Percentiles rank a stretch among this genome's conserved stretches.
Conservation (phyloP, 441 rosid species). For the Raphanus hybrid region DNA sequence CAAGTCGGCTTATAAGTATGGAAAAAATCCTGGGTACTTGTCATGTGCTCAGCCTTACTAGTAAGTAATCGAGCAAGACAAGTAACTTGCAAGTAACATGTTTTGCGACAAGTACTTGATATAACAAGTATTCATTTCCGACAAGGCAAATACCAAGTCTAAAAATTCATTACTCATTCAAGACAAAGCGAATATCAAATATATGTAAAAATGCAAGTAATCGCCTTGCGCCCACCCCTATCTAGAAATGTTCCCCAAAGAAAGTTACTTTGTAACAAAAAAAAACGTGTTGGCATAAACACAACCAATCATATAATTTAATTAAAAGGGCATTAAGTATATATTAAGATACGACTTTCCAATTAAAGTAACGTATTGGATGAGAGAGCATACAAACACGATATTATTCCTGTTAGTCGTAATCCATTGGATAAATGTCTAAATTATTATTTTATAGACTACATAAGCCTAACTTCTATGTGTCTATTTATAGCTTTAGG, state of each 20-base stretch:
- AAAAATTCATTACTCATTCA: too few relatives aligned
- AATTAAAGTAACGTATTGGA: constrained; percentile 31
- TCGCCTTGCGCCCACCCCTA: too few relatives aligned
- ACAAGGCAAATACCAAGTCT: too few relatives aligned
- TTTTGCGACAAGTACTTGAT: too few relatives aligned
- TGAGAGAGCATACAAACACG: constrained; percentile 17
- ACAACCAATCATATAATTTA: constrained; percentile 13
- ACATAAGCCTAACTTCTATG: constrained; percentile 8
- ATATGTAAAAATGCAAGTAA: too few relatives aligned
- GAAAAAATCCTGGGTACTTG: too few relatives aligned
- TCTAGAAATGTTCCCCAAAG: neutral
- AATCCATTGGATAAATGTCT: constrained; percentile 16
- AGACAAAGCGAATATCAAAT: too few relatives aligned
- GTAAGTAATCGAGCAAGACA: too few relatives aligned
- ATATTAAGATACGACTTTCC: constrained; percentile 30
- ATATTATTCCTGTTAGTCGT: constrained; percentile 9
- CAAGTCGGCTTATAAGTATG: too few relatives aligned
- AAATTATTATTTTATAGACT: neutral
- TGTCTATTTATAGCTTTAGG: neutral
- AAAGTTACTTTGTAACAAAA: neutral
- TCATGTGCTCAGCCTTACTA: too few relatives aligned
- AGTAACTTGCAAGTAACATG: too few relatives aligned
- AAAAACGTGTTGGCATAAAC: constrained; percentile 13
- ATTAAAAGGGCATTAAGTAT: constrained; percentile 4
- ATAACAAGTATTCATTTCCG: too few relatives aligned